Evolutionary conservation across 2,329 filamentous ascomycete species (phyloP).

Genomic region (Paecilomyces variotii): DNA sequence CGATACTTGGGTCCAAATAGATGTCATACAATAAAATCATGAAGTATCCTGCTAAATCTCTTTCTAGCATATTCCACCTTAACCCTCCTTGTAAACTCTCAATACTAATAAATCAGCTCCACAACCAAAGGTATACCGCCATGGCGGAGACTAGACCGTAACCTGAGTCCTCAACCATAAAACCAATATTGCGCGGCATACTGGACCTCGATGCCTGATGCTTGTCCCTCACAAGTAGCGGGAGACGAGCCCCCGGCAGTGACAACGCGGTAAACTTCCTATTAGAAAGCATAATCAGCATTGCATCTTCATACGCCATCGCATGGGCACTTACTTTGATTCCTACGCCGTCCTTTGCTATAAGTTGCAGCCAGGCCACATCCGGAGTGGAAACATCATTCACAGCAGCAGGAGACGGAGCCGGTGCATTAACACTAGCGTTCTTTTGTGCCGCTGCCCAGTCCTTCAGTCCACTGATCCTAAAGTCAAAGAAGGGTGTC

Average conservation of each 20-base stretch:
- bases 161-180: conserved; percentile 21
- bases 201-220: conserved; percentile 23
- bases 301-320: conserved; percentile 4
- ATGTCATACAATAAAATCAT: too few species aligned
- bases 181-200: conserved; percentile 40
- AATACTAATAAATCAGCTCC: too few species aligned
- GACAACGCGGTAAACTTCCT: conserved; percentile 36
- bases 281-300: conserved; percentile 6
- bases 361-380: conserved; percentile 29
- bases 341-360: conserved; percentile 15
- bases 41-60: too few species aligned
- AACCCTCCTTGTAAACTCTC: too few species aligned
- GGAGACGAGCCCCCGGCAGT: conserved; percentile 30
- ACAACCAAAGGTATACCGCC: too few species aligned
- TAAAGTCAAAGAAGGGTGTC: conserved; percentile 26
- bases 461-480: conserved; percentile 11
- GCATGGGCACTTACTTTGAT: conserved; percentile 20
- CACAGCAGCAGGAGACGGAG: conserved; percentile 3
- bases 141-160: too few species aligned
- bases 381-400: conserved; percentile 5
- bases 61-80: too few species aligned
- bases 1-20: too few species aligned
- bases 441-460: conserved; percentile 21
- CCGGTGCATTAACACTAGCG: conserved; percentile 20
- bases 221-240: conserved; percentile 23